Evolutionary conservation across 306 rosid species (phyloP), one percentile per base, ranked within the genome.

Genomic region (Vigna trinervia): DNA sequence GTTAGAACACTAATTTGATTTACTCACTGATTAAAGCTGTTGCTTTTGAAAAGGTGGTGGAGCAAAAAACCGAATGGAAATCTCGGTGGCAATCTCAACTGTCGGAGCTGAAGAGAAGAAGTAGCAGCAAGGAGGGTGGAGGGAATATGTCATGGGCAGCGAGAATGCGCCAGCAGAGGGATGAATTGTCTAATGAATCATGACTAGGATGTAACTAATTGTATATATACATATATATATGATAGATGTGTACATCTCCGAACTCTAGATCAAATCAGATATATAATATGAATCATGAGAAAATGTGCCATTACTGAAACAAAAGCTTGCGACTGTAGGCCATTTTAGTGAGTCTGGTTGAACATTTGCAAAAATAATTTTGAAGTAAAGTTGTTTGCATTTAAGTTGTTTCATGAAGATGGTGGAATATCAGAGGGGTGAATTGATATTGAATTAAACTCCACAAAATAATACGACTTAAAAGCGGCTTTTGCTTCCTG

Each of bases 81-180:
- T 26, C 8, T 9, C 74, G 76, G 5, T 93, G 98, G 98, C 77
- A 88, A 41, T 65, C 83, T 77, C 98, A 91, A 82, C 62, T 93
- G 3, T 84, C 90, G 11, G 90, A 79, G 77, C 85, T 93, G 75
- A 83, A 86, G 85, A 82, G 74, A 82, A 88, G 89, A 90, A 86
- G 92, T 73, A 52, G 28, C 75, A 63, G 73, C 75, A 90, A 77
- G 79, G 89, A 87, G 78, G 82, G n/a, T 1, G 71, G 68, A 23
- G 83, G 67, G 38, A 77, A 82, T 34, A 67, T 75, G 87, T 89
- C 97, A 12, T 93, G 98, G 98, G 98, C 92, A 34, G 92, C 94
- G 69, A 84, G 88, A 81, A 84, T 91, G 90, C 98, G 98, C 53
- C 85, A 84, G 28, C 87, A 84, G 82, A 93, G 85, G 72, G 85